phyloP scores from a whole-genome alignment of 768 basidiomycete species.

The Amanita rimosa region DNA sequence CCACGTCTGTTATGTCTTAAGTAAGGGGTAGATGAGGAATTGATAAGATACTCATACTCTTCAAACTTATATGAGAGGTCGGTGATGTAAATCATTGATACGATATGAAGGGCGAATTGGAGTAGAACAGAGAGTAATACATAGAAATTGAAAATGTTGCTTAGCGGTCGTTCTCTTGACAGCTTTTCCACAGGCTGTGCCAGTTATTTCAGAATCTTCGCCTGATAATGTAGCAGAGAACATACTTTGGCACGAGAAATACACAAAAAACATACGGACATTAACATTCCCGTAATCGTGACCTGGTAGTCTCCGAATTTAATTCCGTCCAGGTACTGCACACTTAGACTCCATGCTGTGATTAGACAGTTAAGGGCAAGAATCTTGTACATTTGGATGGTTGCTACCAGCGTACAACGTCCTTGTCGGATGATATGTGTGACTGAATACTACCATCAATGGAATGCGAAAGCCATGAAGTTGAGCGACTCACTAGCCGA shows the following conservation, averaged over 20 bases:
- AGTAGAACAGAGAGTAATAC: slow-evolving; percentile 84
- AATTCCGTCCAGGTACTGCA: slow-evolving; percentile 97
- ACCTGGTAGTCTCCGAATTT: slow-evolving; percentile 99
- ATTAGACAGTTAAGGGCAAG: slow-evolving; percentile 95
- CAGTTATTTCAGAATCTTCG: neutral
- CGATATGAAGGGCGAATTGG: slow-evolving; percentile 93
- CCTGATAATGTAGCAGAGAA: neutral
- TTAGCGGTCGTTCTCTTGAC: slow-evolving; percentile 84
- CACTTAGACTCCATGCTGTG: slow-evolving; percentile 95
- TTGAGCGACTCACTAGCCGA: slow-evolving; percentile 63
- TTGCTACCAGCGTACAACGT: slow-evolving; percentile 96
- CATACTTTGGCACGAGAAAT: slow-evolving; percentile 93
- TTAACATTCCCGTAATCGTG: slow-evolving; percentile 91
- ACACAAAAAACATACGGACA: slow-evolving; percentile 98
- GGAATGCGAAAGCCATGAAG: neutral
- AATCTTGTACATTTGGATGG: slow-evolving; percentile 99
- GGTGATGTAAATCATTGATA: slow-evolving; percentile 87
- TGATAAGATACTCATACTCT: slow-evolving; percentile 43
- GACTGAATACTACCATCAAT: slow-evolving; percentile 33
- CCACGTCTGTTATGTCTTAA: slow-evolving; percentile 37
- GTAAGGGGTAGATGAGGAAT: slow-evolving; percentile 3
- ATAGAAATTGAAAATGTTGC: slow-evolving; percentile 96
- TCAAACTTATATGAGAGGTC: slow-evolving; percentile 69
- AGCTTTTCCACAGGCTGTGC: slow-evolving; percentile 89
- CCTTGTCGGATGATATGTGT: slow-evolving; percentile 97